phyloP scores from a whole-genome alignment of 2,329 filamentous ascomycete species.

The Trichoderma sp. region DNA sequence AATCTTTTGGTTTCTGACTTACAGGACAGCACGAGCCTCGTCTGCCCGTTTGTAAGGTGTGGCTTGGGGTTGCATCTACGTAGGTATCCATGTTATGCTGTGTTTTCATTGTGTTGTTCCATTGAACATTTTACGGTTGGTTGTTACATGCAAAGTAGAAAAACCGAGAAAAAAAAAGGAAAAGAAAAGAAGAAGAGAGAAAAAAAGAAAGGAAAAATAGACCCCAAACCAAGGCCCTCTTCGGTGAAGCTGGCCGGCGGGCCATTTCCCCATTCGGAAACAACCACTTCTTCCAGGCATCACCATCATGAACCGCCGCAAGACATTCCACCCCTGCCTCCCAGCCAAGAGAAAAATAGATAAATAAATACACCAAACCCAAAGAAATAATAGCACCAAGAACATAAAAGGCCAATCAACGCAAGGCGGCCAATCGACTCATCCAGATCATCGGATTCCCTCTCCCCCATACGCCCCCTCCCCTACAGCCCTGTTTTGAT shows the following conservation, averaged over 20 bases:
- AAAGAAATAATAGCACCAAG: not conserved
- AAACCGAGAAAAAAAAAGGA: not conserved
- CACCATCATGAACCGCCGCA: not conserved
- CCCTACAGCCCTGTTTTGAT: not conserved
- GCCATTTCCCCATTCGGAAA: not conserved
- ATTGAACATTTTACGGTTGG: not conserved
- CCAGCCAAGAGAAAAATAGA: not conserved
- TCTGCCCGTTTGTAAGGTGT: not conserved
- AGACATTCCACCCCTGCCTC: not conserved
- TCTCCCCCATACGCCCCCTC: not conserved
- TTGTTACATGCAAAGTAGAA: not conserved
- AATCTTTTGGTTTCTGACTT: not conserved
- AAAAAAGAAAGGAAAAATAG: not conserved
- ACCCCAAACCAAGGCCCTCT: not conserved
- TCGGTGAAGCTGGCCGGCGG: conserved; percentile 2
- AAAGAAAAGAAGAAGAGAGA: not conserved
- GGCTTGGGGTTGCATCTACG: not conserved
- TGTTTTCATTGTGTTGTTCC: too few relatives aligned
- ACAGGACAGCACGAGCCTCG: not conserved
- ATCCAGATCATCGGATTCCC: conserved; percentile 9
- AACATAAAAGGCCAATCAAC: not conserved
- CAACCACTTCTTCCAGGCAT: not conserved
- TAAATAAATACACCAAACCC: not conserved
- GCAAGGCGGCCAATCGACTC: conserved; percentile 12
- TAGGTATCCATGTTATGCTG: not conserved